A percentile compares a stretch with the other conserved stretches of the same genome.
These are phyloP conservation scores for Tetrapisispora taiwanensis DNA, from an alignment of 805 yeast genomes.

Conservation along the genomic window DNA sequence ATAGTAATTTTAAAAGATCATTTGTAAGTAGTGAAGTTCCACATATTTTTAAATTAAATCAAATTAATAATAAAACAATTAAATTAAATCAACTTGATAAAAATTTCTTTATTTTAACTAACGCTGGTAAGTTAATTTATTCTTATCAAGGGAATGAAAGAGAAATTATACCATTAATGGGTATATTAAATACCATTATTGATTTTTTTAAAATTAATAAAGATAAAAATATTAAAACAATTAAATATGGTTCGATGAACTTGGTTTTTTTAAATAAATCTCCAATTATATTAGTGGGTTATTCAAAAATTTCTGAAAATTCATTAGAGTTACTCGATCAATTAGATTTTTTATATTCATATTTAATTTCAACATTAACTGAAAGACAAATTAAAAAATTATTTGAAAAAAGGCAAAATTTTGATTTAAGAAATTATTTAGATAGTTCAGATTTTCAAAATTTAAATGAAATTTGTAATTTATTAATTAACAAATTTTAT, in stretches of 20 bases:
- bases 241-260: slow-evolving; percentile 21
- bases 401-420: slow-evolving; percentile 63
- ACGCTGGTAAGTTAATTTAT: slow-evolving; percentile 85
- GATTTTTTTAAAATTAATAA: slow-evolving; percentile 48
- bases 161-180: slow-evolving; percentile 58
- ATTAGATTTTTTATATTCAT: slow-evolving; percentile 62
- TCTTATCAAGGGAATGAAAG: slow-evolving; percentile 51
- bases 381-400: slow-evolving; percentile 63
- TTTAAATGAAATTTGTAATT: slow-evolving; percentile 51
- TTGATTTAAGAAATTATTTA: slow-evolving; percentile 67
- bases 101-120: slow-evolving; percentile 68
- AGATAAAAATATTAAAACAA: slow-evolving; percentile 33
- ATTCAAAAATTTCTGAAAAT: slow-evolving; percentile 47
- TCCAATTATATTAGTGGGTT: slow-evolving; percentile 68
- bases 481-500: slow-evolving; percentile 40
- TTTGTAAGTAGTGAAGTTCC: slow-evolving; percentile 26
- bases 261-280: slow-evolving; percentile 52
- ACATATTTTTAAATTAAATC: slow-evolving; percentile 11
- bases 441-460: slow-evolving; percentile 68
- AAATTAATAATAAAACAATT: background rate
- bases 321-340: slow-evolving; percentile 48
- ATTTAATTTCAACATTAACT: slow-evolving; percentile 73
- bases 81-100: slow-evolving; percentile 29
- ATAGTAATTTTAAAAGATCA: slow-evolving; percentile 7
- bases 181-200: slow-evolving; percentile 70